These are phyloP conservation scores for Epichloe typhina DNA, from an alignment of 2,329 filamentous ascomycete species.

Conservation along the genomic window DNA sequence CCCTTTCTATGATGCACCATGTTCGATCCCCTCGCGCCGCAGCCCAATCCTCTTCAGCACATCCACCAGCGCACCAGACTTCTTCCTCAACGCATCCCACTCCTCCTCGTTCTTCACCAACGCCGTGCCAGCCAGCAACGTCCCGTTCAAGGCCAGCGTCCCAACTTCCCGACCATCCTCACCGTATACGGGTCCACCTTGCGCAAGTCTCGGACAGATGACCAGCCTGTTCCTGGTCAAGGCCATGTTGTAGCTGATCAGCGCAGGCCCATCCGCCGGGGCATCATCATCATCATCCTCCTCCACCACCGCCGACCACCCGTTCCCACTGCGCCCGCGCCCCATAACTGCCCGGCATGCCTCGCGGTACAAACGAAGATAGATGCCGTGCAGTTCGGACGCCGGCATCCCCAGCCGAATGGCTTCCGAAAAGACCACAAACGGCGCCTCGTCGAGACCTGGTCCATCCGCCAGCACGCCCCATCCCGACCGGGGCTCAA, in stretches of 20 bases:
- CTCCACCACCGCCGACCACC: background rate
- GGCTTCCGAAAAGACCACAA: conserved; percentile 29
- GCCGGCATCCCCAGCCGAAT: conserved; percentile 22
- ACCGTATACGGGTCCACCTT: conserved; percentile 27
- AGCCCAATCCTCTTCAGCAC: conserved; percentile 19
- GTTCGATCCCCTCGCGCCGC: conserved; percentile 6
- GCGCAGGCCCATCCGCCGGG: conserved; percentile 26
- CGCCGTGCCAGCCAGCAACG: conserved; percentile 49
- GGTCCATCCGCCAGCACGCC: conserved; percentile 32
- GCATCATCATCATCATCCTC: conserved; percentile 8
- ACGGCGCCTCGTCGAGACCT: conserved; percentile 22
- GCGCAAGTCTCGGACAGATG: conserved; percentile 39
- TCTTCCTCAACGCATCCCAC: conserved; percentile 38
- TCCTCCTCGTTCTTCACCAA: conserved; percentile 46
- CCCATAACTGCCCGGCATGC: conserved; percentile 26
- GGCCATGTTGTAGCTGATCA: conserved; percentile 50
- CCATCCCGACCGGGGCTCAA: conserved; percentile 29
- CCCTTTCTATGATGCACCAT: background rate
- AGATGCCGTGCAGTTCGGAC: conserved; percentile 26
- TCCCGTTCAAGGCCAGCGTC: conserved; percentile 42
- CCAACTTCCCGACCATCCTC: conserved; percentile 25
- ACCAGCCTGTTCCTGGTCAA: conserved; percentile 42
- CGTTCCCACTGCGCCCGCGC: background rate
- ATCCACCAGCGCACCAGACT: conserved; percentile 11
- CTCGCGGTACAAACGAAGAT: conserved; percentile 33